Base-by-base conservation (phyloP, 768 basidiomycete species). In the Agaricus subrufescens region DNA sequence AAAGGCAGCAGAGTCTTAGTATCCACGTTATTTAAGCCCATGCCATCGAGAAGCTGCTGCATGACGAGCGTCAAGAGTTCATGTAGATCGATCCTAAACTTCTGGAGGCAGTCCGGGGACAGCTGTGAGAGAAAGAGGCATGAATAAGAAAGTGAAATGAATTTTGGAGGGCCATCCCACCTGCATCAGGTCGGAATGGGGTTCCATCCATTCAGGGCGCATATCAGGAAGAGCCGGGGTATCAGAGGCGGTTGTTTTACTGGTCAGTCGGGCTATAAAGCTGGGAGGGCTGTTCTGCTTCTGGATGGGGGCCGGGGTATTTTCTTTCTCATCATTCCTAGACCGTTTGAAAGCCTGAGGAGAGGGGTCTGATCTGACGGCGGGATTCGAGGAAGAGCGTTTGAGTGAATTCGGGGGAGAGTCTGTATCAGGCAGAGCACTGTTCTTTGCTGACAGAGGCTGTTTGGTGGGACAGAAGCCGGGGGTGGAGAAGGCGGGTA, bases 401-500 rank as follows among this genome's bases (percentile, higher is more conserved):
- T 78, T 78, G 38, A 75, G 40, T 31, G 46, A 52, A 25, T 60
- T 64, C 34, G 73, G 70, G 4, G 70, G 69, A 10, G 72, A 63
- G 23, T 6, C 11, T 34, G 34, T 8, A 34, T 34, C 34, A 11
- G 7, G 8, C 34, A 8, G 34, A 34, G 34, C 34, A 34, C 19
- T 19, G 19, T 19, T 19, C 19, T 47, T 43, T 30, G 48, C 59
- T 47, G 62, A 72, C 74, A 37, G 51, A 2, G 60, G 46, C 4
- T 46, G 39, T 44, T 55, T 23, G 34, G 60, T 61, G 37, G 37
- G 52, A 46, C 62, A 61, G 58, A 77, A 78, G 3, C 75, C 75
- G 4, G 81, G 72, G 0, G 81, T 80, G 1, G 76, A 73, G 59
- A 80, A 78, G 1, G 76, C 69, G 0, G 77, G 70, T 2, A 78